Conservation (phyloP, 257 asterid genomes). For the Schizonepeta tenuifolia region DNA sequence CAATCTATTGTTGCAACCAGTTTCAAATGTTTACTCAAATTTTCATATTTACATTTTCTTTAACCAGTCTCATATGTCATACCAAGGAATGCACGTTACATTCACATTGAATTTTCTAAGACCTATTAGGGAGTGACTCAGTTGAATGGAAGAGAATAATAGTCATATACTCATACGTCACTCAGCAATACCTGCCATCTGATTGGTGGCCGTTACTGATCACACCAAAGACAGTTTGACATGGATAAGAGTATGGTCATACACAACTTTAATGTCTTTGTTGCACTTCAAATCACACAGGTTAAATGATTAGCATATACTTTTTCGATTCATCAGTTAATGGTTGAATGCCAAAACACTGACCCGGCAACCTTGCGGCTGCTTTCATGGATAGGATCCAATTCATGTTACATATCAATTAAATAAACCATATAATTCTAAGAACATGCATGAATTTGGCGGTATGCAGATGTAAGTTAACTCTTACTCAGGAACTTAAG, state of each 20-base stretch:
- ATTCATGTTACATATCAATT: not conserved
- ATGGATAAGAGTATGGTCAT: not conserved
- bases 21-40: not conserved
- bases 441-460: constrained; percentile 10
- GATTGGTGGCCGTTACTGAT: not conserved
- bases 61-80: not conserved
- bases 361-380: not conserved
- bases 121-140: not conserved
- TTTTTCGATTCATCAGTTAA: constrained; percentile 16
- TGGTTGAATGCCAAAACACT: not conserved
- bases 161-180: not conserved
- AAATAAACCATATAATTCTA: constrained; percentile 6
- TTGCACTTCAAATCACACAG: not conserved
- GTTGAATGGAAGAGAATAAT: not conserved
- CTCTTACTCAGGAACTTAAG: constrained; percentile 15
- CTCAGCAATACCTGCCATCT: not conserved
- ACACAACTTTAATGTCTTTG: not conserved
- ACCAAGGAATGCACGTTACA: not conserved
- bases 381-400: constrained; percentile 11
- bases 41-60: not conserved
- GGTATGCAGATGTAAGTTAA: constrained; percentile 11
- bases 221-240: not conserved
- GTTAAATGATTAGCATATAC: constrained; percentile 5
- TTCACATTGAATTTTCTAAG: not conserved
- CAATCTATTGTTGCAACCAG: not conserved